A percentile compares a stretch with the other conserved stretches of the same genome.
These are phyloP conservation scores for Mortierella polycephala DNA, from an alignment of 371 early-diverging fungal genomes.

Conservation along the genomic window DNA sequence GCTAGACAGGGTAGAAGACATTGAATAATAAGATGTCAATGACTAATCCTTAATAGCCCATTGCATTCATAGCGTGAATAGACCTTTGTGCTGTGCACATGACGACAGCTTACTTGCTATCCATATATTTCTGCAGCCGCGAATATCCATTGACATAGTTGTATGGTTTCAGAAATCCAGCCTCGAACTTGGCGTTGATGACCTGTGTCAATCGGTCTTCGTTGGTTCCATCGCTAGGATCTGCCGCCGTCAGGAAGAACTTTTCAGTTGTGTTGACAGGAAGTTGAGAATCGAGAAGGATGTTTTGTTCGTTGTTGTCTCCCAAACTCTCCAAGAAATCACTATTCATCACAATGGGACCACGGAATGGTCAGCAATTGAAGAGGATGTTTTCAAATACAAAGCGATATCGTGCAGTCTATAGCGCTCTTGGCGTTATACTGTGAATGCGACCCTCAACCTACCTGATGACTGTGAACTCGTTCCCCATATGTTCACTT, in stretches of 20 bases:
- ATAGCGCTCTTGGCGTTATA: background rate
- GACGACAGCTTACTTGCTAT: slow-evolving; percentile 69
- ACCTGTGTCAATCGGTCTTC: slow-evolving; percentile 89
- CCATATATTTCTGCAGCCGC: slow-evolving; percentile 90
- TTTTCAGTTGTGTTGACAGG: slow-evolving; percentile 79
- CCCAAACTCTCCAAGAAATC: slow-evolving; percentile 78
- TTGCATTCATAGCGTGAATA: background rate
- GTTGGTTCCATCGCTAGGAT: slow-evolving; percentile 83
- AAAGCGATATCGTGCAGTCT: background rate
- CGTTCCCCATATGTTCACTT: slow-evolving; percentile 82
- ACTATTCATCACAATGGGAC: slow-evolving; percentile 22
- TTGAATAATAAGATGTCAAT: no score
- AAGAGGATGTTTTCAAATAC: slow-evolving; percentile 4
- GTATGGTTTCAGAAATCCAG: slow-evolving; percentile 92
- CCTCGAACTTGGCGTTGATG: slow-evolving; percentile 92
- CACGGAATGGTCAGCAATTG: background rate
- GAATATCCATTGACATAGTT: slow-evolving; percentile 92
- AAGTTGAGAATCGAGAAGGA: slow-evolving; percentile 39
- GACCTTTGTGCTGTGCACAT: background rate
- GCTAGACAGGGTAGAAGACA: slow-evolving; percentile 34
- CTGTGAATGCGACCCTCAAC: background rate
- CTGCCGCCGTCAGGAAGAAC: slow-evolving; percentile 90
- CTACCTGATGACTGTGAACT: slow-evolving; percentile 81
- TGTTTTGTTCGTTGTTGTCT: slow-evolving; percentile 49
- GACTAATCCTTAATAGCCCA: no score